Conservation (phyloP, 1,284 basidiomycete genomes). For the Moniliella sp. region DNA sequence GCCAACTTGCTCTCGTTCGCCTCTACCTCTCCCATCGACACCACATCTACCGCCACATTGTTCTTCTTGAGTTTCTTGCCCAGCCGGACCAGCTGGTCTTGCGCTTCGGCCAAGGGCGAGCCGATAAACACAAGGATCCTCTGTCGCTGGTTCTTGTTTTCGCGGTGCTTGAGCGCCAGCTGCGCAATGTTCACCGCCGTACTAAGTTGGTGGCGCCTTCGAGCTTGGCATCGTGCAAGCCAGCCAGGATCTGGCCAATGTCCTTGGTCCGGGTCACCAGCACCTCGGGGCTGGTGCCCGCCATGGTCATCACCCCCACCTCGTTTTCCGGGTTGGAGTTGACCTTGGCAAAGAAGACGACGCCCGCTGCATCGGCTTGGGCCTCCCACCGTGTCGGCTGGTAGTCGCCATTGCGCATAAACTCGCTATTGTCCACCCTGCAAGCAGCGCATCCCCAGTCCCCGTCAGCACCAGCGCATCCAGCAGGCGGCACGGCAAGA, state of each 20-base stretch:
- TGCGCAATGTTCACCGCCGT: constrained; percentile 76
- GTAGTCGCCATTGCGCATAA: constrained; percentile 64
- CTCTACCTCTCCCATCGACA: constrained; percentile 48
- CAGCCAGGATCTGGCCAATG: constrained; percentile 67
- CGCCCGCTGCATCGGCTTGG: constrained; percentile 72
- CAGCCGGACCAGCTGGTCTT: constrained; percentile 43
- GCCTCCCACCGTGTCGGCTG: constrained; percentile 59
- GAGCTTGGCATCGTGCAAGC: constrained; percentile 52
- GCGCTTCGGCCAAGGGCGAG: constrained; percentile 42
- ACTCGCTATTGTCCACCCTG: constrained; percentile 33
- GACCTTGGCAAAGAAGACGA: constrained; percentile 76
- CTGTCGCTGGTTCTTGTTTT: constrained; percentile 93
- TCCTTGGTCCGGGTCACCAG: constrained; percentile 87
- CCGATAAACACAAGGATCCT: constrained; percentile 80
- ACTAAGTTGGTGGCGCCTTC: constrained; percentile 59
- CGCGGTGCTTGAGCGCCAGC: constrained; percentile 84
- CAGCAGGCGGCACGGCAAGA: not conserved
- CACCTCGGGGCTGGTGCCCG: constrained; percentile 54
- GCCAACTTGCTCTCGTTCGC: constrained; percentile 43
- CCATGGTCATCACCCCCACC: constrained; percentile 93
- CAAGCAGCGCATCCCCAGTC: too few relatives aligned
- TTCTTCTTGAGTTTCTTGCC: constrained; percentile 98
- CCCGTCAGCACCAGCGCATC: not conserved
- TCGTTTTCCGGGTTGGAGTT: constrained; percentile 82
- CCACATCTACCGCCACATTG: constrained; percentile 80